These are phyloP conservation scores for Terfezia boudieri DNA, from an alignment of 495 filamentous ascomycete genomes.

Conservation along the genomic window DNA sequence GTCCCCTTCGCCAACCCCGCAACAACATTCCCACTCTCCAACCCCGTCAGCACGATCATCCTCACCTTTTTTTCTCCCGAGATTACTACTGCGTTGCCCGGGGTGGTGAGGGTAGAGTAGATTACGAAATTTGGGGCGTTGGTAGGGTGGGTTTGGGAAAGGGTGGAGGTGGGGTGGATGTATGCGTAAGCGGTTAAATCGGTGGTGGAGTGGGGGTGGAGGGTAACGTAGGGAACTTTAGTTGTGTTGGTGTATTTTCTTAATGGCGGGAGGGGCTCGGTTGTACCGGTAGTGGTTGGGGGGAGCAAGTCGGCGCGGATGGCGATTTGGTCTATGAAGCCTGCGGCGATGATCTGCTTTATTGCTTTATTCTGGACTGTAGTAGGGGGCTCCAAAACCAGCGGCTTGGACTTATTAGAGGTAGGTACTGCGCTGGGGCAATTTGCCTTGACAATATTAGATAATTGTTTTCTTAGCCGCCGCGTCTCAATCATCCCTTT, in stretches of 20 bases:
- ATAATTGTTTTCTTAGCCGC: conserved; percentile 63
- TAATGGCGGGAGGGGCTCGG: conserved; percentile 34
- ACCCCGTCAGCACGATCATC: conserved; percentile 67
- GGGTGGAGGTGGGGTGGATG: conserved; percentile 60
- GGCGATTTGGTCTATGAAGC: conserved; percentile 88
- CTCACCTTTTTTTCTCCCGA: conserved; percentile 25
- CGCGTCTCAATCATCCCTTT: conserved; percentile 72
- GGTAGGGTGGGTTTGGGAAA: conserved; percentile 32
- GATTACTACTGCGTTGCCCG: conserved; percentile 23
- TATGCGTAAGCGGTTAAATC: conserved; percentile 42
- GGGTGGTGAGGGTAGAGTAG: conserved; percentile 50
- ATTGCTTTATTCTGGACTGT: conserved; percentile 54
- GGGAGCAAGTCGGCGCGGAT: conserved; percentile 75
- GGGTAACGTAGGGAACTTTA: conserved; percentile 74
- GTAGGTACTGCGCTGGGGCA: conserved; percentile 41
- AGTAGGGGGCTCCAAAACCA: conserved; percentile 39
- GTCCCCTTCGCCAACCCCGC: conserved; percentile 63
- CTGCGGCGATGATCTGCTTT: conserved; percentile 74
- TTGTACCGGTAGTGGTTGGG: conserved; percentile 22
- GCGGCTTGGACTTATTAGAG: conserved; percentile 28
- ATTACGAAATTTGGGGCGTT: conserved; percentile 60
- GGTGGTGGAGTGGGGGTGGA: conserved; percentile 38
- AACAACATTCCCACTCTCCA: conserved; percentile 47
- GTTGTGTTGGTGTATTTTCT: conserved; percentile 52
- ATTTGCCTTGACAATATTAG: conserved; percentile 52